Evolutionary conservation across 371 early-diverging fungal genomes (phyloP), one percentile per base, ranked within the genome.

Genomic region (Sporodiniella umbellata): DNA sequence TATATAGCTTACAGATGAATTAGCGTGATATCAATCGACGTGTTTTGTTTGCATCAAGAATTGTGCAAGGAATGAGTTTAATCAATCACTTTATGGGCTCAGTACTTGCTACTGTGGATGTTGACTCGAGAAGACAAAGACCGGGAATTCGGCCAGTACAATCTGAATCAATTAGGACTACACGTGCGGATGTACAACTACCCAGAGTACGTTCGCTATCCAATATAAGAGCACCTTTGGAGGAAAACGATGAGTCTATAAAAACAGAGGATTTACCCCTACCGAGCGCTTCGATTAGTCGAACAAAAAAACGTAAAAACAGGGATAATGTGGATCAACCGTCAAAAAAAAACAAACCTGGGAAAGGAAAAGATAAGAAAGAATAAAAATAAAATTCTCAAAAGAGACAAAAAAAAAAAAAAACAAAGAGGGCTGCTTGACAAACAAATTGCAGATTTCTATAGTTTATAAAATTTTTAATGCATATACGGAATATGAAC

Each of bases 61-160:
- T 75, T 38, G 58, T 72, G n/a, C 75, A 75, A 45, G 72, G 75
- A 7, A 67, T 75, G 66, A 75, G 75, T 42, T 38, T 71, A 22
- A 69, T 75, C 26, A 61, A 69, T 28, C 75, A 75, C 18, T 72
- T 71, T 43, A 39, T 75, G 38, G 75, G 72, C 3, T 71, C 75
- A 0, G 70, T 75, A 10, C 53, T 75, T 33, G 75, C 63, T 4
- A 72, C 63, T 30, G 68, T 72, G 4, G 75, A 75, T 50, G 37
- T 40, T 21, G 40, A 40, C 21, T 40, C 40, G 8, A 40, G 40
- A 19, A 18, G 40, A 40, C 18, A 8, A 40, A 18, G 40, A 40
- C 8, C 40, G 10, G 21, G 21, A 22, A 19, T 12, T 5, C 40
- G 21, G 21, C 18, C 40, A 18, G 21, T 21, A 8, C 40, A 22